phyloP scores from a whole-genome alignment of 768 basidiomycete genomes.

The Termitomyces sp. region DNA sequence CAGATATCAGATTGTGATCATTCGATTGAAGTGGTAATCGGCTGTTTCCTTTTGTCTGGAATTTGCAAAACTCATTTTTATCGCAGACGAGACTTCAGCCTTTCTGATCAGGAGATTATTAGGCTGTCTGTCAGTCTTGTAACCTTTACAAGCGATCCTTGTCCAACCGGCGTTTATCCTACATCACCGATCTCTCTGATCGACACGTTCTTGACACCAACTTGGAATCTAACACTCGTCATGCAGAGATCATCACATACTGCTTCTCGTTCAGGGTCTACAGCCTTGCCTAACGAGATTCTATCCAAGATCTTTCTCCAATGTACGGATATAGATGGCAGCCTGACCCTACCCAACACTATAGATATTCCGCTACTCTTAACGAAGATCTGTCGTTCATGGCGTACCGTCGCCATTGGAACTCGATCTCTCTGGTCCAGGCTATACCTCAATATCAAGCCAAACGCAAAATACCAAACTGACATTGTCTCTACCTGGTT shows the following conservation, averaged over 20 bases:
- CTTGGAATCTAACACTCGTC: slow-evolving; percentile 1
- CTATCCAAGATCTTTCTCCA: slow-evolving; percentile 41
- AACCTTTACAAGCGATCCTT: background rate
- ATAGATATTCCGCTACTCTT: slow-evolving; percentile 35
- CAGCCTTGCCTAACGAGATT: slow-evolving; percentile 32
- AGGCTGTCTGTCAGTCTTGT: slow-evolving; percentile 4
- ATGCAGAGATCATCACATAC: slow-evolving; percentile 6
- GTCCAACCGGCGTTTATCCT: slow-evolving; percentile 1
- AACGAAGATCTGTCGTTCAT: slow-evolving; percentile 34
- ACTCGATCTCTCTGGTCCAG: slow-evolving; percentile 40
- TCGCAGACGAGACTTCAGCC: background rate
- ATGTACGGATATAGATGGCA: slow-evolving; percentile 27
- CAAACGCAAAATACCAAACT: slow-evolving; percentile 15
- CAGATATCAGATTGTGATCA: no score
- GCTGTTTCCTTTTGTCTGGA: slow-evolving; percentile 15
- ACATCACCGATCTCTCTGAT: slow-evolving; percentile 11
- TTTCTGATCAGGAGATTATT: slow-evolving; percentile 16
- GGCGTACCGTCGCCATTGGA: slow-evolving; percentile 36
- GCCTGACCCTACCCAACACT: slow-evolving; percentile 30
- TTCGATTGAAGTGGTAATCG: slow-evolving; percentile 8
- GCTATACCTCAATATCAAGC: slow-evolving; percentile 25
- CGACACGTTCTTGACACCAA: slow-evolving; percentile 7
- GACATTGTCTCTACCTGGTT: slow-evolving; percentile 19
- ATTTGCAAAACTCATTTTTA: slow-evolving; percentile 1
- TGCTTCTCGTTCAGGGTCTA: slow-evolving; percentile 9